Base-by-base conservation (phyloP, 73 alveolate genomes). In the Paramecium biaurelia region DNA sequence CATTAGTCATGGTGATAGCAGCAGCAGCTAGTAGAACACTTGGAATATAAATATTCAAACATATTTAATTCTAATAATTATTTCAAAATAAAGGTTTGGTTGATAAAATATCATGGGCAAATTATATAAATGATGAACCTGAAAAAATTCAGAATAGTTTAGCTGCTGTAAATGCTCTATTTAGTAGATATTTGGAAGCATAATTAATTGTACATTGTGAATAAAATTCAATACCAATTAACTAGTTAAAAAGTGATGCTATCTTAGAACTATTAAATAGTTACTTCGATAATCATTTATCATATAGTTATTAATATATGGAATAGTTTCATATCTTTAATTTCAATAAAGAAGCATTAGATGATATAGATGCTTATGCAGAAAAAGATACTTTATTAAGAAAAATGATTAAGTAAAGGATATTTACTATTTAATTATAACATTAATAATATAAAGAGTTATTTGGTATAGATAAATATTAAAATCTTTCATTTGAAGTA, bases 11-110 rank as follows among this genome's bases (percentile, higher is more conserved):
- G 70, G 90, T 79, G 2, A 45, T 45, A 43, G 70, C 28, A 4
- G 90, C 90, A 79, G 70, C 90, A n/a, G 90, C 56, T 5, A 18
- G 63, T 47, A n/a, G 56, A 79, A 79, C 90, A 0, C 43, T 79
- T 21, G 90, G 90, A 18, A 79, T 79, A 20, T 7, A 41, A 35
- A 41, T 79, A 42, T 79, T 79, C 72, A 79, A 79, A 24, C 24
- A 30, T 7, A 24, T 42, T 5, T 32, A 79, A 79, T 30, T 79
- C 9, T 30, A 79, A 45, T 14, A 79, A 30, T 45, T 30, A 23
- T 47, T 79, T 23, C 7, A 79, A 43, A 41, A 47, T 3, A 79
- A 79, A 41, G 90, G 41, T 9, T 42, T 79, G 7, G 26, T 41
- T 2, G 90, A 79, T 43, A 79, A 41, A 18, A 23, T 79, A 10